Evolutionary conservation across 768 basidiomycete genomes (phyloP), one percentile per base, ranked within the genome.

Genomic region (Leccinum olivaceopallidum): DNA sequence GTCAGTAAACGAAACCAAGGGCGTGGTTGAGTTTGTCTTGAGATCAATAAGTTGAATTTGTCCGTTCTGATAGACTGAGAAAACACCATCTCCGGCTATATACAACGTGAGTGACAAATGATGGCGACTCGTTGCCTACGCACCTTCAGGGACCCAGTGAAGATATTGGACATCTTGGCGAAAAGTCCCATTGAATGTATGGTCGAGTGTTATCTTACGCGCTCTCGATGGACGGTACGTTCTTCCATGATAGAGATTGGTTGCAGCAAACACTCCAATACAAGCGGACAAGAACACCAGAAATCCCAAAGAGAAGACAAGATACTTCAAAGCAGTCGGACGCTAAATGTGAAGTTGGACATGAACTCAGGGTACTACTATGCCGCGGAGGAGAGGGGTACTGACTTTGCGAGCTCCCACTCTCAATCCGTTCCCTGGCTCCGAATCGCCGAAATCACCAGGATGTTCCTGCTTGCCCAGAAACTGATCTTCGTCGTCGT

Each of bases 101-200:
- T 28, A 59, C 44, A 26, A 50, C 53, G n/a, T 73, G 54, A 67
- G 65, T 37, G 4, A 42, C 13, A 5, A 44, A 34, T 0, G 18
- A 32, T 5, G n/a, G 34, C 4, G 13, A 16, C 8, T 12, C 20
- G 24, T 6, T 14, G 18, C 30, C 8, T 47, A 67, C 84, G 44
- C 63, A 94, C 95, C 96, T 84, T 97, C 95, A 9, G 89, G 85
- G 30, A 98, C 88, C 97, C 97, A 99, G 49, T 86, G 80, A 36
- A 99, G 71, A 22, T 67, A 66, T 53, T 80, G 78, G 2, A 70
- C 66, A 4, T 80, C 69, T 2, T 79, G 74, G 16, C 36, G 61
- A 69, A 98, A 98, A 2, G 95, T 98, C 4, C 93, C 94, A 70
- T 97, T 96, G 78, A 94, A 94, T 55, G 97, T 74, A 71, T 95